Percentiles rank a stretch among this genome's conserved stretches.
Evolutionary conservation across 129 eudicot species (phyloP).

Genomic region (Smallanthus sonchifolius): DNA sequence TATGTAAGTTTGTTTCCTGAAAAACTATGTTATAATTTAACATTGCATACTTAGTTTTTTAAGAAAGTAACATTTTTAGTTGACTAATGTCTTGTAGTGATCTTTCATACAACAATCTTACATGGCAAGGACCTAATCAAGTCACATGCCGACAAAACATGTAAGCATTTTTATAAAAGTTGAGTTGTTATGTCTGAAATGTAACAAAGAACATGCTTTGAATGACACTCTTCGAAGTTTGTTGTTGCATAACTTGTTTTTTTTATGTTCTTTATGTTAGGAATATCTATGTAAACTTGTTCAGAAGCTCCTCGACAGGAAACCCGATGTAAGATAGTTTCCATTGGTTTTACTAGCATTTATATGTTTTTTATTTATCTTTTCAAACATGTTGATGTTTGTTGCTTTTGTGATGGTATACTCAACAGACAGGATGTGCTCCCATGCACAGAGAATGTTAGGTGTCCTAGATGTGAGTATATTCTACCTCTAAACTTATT

Average conservation of each 20-base stretch:
- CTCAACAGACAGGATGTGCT: slow-evolving; percentile 59
- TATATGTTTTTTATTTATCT: background rate
- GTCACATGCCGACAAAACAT: slow-evolving; percentile 52
- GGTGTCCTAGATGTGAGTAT: slow-evolving; percentile 77
- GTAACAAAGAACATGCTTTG: background rate
- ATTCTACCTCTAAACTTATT: background rate
- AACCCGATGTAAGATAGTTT: slow-evolving; percentile 47
- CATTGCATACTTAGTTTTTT: background rate
- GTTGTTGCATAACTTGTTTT: background rate
- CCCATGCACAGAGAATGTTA: slow-evolving; percentile 50
- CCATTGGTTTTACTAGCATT: slow-evolving; percentile 4
- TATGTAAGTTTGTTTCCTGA: slow-evolving; percentile 46
- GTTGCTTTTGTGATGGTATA: slow-evolving; percentile 9
- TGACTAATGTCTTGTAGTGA: slow-evolving; percentile 49
- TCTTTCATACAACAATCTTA: slow-evolving; percentile 81
- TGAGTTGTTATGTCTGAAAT: background rate
- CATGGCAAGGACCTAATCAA: slow-evolving; percentile 69
- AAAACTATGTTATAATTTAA: background rate
- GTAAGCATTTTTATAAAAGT: slow-evolving; percentile 30
- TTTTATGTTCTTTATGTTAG: slow-evolving; percentile 25
- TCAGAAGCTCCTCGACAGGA: slow-evolving; percentile 56
- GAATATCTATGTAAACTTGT: slow-evolving; percentile 67
- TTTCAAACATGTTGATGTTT: slow-evolving; percentile 9
- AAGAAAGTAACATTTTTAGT: slow-evolving; percentile 3
- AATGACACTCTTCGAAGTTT: background rate